Conservation (phyloP, 1,284 basidiomycete genomes). For the Trichosporon sp. region DNA sequence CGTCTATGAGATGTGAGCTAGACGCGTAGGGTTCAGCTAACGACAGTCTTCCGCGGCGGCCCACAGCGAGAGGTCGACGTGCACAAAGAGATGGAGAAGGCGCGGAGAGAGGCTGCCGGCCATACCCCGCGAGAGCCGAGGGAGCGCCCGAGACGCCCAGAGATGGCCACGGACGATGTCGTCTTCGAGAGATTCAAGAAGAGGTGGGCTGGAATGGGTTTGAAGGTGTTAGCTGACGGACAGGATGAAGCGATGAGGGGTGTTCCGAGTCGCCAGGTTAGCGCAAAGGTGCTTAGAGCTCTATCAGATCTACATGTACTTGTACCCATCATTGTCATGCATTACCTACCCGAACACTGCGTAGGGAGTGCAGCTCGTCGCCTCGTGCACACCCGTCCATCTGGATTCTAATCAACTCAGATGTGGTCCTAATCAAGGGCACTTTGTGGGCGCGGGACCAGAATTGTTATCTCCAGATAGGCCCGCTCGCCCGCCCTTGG, state of each 20-base stretch:
- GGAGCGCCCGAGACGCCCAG: constrained; percentile 49
- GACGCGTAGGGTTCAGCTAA: not conserved
- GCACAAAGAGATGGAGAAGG: constrained; percentile 76
- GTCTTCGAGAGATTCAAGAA: constrained; percentile 58
- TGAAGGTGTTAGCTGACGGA: not conserved
- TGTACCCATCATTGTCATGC: not conserved
- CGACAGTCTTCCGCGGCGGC: constrained; percentile 73
- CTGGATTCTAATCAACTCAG: not conserved
- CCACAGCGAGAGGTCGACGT: constrained; percentile 69
- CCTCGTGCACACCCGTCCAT: too few relatives aligned
- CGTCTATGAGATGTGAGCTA: constrained; percentile 72
- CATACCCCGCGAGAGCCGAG: constrained; percentile 54
- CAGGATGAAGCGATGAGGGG: not conserved
- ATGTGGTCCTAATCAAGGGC: too few relatives aligned
- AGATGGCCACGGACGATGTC: constrained; percentile 85
- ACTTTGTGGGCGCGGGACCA: too few relatives aligned
- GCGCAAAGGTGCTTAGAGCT: not conserved
- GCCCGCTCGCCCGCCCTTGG: too few relatives aligned
- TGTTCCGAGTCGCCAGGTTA: not conserved
- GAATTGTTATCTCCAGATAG: not conserved
- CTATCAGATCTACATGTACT: not conserved
- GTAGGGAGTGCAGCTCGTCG: too few relatives aligned
- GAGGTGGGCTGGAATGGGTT: constrained; percentile 34
- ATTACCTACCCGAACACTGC: not conserved
- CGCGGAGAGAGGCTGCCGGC: constrained; percentile 75